These are phyloP conservation scores for Lentinula raphanica DNA, from an alignment of 768 basidiomycete genomes.

Conservation along the genomic window DNA sequence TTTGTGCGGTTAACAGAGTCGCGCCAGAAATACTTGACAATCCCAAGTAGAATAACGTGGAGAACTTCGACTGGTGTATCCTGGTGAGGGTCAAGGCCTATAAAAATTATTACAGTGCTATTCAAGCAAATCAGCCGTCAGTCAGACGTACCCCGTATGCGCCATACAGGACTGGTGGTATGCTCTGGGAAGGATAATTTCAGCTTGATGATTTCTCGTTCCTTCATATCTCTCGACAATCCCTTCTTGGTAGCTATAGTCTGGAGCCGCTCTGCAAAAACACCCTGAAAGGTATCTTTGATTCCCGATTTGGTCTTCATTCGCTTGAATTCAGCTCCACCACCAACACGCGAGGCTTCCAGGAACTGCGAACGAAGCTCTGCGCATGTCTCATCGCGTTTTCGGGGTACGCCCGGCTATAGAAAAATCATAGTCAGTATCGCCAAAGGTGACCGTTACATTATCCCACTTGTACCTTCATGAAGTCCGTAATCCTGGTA, in stretches of 20 bases:
- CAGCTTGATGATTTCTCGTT: conserved; percentile 11
- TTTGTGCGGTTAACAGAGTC: conserved; percentile 26
- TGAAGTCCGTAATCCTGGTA: not conserved
- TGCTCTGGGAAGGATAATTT: conserved; percentile 14
- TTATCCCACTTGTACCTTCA: no score
- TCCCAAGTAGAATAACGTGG: conserved; percentile 27
- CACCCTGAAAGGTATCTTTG: conserved; percentile 15
- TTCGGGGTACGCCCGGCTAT: not conserved
- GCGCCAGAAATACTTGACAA: conserved; percentile 46
- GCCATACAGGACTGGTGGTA: conserved; percentile 29
- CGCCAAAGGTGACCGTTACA: no score
- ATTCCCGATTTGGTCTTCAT: not conserved
- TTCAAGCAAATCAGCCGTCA: not conserved
- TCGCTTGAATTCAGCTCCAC: not conserved
- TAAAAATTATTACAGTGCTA: not conserved
- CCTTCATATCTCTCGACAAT: conserved; percentile 7
- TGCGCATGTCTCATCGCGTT: not conserved
- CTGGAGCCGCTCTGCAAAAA: conserved; percentile 20
- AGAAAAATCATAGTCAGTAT: no score
- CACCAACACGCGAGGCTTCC: not conserved
- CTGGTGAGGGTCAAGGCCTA: conserved; percentile 35
- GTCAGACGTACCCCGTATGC: conserved; percentile 19
- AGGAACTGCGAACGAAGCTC: not conserved
- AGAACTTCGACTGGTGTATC: conserved; percentile 37
- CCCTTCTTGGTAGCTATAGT: conserved; percentile 13